Evolutionary conservation across 495 filamentous ascomycete species (phyloP), one percentile per base, ranked within the genome.

Genomic region (Massariosphaeria phaeospora): DNA sequence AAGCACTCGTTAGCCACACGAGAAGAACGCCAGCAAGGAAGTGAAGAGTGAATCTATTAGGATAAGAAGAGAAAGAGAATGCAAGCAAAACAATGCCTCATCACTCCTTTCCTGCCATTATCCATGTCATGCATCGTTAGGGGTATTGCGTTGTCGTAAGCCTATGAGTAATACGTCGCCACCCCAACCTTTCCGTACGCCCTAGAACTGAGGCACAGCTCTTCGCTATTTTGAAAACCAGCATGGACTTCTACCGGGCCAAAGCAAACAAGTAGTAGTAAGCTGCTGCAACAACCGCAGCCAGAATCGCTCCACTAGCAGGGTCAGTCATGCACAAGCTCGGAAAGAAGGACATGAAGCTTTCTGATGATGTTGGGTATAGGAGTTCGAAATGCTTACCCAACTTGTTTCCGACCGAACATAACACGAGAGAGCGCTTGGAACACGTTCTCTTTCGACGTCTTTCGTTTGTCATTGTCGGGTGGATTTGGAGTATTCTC

Each of bases 231-330:
- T 21, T 23, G 38, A 21, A 11, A 9, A 42, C 4, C 39, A 2
- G 17, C 41, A 23, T 20, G 23, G 26, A n/a, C 31, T 13, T 47
- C 43, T 47, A 47, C 10, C 10, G 26, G 8, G 7, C 20, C 24
- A 12, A 5, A 21, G 15, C 43, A 15, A 18, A 38, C 17, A 50
- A 3, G 21, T 35, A 38, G 35, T 50, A 50, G 30, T 50, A 50
- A 8, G 33, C 33, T n/a, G 31, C 47, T 11, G 20, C 31, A 24
- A 34, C 47, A 20, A 40, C 31, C 13, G 39, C 31, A 48, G 20
- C 45, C 27, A 35, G 1, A 34, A 33, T 15, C 31, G 45, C 27
- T 13, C 33, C 47, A 50, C 47, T 50, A 39, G 17, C 21, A 50
- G 10, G 30, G 8, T 33, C 8, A n/a, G 30, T 33, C 30, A 33